Evolutionary conservation across 2,329 filamentous ascomycete species (phyloP).

Genomic region (Scedosporium dehoogii): DNA sequence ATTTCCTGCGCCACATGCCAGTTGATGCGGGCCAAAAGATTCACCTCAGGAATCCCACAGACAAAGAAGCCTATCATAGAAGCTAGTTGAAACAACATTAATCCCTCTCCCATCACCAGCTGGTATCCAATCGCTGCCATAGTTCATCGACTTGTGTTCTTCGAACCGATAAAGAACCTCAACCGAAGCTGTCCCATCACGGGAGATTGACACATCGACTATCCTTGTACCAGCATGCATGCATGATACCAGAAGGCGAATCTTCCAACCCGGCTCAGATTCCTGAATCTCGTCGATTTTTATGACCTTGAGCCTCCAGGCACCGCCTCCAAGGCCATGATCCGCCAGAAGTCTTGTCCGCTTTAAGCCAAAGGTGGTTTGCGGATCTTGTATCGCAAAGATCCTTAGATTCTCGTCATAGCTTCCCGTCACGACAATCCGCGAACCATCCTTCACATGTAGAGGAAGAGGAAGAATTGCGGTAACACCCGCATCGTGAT

Average conservation of each 20-base stretch:
- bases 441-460: slow-evolving; percentile 29
- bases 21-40: not conserved
- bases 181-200: slow-evolving; percentile 33
- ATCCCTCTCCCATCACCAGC: slow-evolving; percentile 5
- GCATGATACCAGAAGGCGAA: slow-evolving; percentile 67
- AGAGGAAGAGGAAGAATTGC: slow-evolving; percentile 63
- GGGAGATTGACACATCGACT: slow-evolving; percentile 30
- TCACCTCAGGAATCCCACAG: slow-evolving; percentile 40
- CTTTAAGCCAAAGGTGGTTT: slow-evolving; percentile 28
- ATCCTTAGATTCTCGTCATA: slow-evolving; percentile 82
- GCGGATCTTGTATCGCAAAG: slow-evolving; percentile 36
- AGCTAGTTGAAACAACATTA: slow-evolving; percentile 60
- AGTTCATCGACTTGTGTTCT: slow-evolving; percentile 91
- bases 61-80: slow-evolving; percentile 64
- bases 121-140: slow-evolving; percentile 64
- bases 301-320: slow-evolving; percentile 73
- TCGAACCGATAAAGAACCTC: slow-evolving; percentile 62
- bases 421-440: slow-evolving; percentile 70
- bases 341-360: slow-evolving; percentile 49
- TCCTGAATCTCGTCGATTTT: slow-evolving; percentile 12
- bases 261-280: not conserved
- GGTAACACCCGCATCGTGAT: slow-evolving; percentile 75
- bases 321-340: slow-evolving; percentile 62
- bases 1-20: not conserved
- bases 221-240: slow-evolving; percentile 83